A percentile compares a stretch with the other conserved stretches of the same genome.
Evolutionary conservation across 2,329 filamentous ascomycete genomes (phyloP).

Genomic region (Aureobasidium sp.): DNA sequence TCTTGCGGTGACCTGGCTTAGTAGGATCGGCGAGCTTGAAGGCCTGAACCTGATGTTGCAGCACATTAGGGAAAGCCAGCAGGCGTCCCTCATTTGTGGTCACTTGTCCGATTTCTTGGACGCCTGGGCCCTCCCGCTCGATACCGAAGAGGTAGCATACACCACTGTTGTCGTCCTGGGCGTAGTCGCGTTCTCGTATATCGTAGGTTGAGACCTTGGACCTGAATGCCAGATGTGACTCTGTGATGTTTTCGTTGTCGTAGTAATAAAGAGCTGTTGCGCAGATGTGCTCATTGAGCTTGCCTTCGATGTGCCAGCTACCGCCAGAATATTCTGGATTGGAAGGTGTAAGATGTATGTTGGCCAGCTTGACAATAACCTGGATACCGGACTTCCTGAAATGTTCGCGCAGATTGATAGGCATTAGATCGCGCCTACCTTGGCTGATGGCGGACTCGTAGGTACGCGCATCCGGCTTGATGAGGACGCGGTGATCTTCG

Average conservation of each 20-base stretch:
- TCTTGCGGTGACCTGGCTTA: conserved; percentile 46
- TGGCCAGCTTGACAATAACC: conserved; percentile 54
- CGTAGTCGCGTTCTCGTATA: conserved; percentile 20
- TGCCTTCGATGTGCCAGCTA: conserved; percentile 43
- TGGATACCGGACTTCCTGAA: conserved; percentile 43
- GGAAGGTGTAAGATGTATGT: conserved; percentile 50
- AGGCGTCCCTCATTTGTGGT: conserved; percentile 39
- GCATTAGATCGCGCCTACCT: not conserved
- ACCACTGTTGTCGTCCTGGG: not conserved
- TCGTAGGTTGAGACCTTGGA: conserved; percentile 17
- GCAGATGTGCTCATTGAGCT: conserved; percentile 53
- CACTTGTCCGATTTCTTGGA: conserved; percentile 36
- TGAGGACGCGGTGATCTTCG: not conserved
- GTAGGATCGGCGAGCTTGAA: conserved; percentile 42
- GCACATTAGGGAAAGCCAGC: conserved; percentile 44
- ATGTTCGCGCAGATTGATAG: conserved; percentile 19
- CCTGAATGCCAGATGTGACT: conserved; percentile 42
- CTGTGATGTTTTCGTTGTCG: conserved; percentile 50
- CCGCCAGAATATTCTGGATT: conserved; percentile 46
- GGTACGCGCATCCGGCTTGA: not conserved
- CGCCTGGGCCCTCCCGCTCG: conserved; percentile 22
- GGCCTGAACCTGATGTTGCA: conserved; percentile 42
- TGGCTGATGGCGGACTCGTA: not conserved
- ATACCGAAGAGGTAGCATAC: conserved; percentile 26
- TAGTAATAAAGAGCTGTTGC: conserved; percentile 56